Evolutionary conservation across 2,329 filamentous ascomycete species (phyloP).

Genomic region (Venturia nashicola): DNA sequence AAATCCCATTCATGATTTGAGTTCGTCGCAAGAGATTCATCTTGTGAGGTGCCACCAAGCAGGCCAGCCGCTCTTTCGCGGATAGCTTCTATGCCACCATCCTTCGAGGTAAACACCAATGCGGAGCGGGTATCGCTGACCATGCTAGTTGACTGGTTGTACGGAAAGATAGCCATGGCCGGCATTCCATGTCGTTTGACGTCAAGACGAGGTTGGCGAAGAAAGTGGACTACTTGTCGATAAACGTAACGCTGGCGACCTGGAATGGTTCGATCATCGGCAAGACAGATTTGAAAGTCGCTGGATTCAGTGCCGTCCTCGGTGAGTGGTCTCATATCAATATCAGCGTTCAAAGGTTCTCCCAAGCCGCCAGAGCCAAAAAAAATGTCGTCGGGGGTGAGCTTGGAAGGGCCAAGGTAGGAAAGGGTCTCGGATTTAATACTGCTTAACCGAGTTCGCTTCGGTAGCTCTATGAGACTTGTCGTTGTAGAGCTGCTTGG

Average conservation of each 20-base stretch:
- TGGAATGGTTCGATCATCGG: neutral
- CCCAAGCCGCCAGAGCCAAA: slow-evolving; percentile 19
- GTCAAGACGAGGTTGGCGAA: slow-evolving; percentile 13
- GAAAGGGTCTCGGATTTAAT: neutral
- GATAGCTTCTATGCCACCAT: slow-evolving; percentile 15
- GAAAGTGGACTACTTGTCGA: slow-evolving; percentile 17
- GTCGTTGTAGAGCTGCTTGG: neutral
- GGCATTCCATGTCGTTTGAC: slow-evolving; percentile 15
- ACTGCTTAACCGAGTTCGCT: neutral
- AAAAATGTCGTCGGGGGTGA: slow-evolving; percentile 23
- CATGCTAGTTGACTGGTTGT: slow-evolving; percentile 12
- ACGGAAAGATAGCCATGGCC: slow-evolving; percentile 21
- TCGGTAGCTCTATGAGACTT: neutral
- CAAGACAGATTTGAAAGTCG: neutral
- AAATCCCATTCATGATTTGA: slow-evolving; percentile 18
- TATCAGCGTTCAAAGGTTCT: slow-evolving; percentile 10
- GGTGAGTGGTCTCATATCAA: neutral
- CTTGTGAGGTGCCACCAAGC: slow-evolving; percentile 14
- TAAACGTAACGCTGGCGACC: slow-evolving; percentile 18
- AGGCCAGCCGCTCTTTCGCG: slow-evolving; percentile 16
- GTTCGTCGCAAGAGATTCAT: slow-evolving; percentile 14
- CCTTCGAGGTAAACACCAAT: slow-evolving; percentile 16
- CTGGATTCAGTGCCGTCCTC: slow-evolving; percentile 13
- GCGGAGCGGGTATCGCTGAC: slow-evolving; percentile 17
- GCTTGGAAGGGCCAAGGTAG: slow-evolving; percentile 12